phyloP scores from a whole-genome alignment of 1,139 yeast species.

The Oligophagozyma castellii region DNA sequence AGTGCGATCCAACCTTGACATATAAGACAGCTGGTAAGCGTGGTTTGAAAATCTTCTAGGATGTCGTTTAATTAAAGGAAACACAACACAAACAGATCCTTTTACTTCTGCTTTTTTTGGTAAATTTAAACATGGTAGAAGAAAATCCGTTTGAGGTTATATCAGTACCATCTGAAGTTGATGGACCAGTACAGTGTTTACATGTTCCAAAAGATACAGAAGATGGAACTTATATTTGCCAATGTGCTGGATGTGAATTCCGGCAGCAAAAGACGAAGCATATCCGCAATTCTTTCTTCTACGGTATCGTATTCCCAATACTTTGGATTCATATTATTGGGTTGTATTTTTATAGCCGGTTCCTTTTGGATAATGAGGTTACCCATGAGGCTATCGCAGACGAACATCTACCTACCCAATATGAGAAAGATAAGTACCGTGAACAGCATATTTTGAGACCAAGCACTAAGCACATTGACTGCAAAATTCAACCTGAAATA shows the following conservation, averaged over 20 bases:
- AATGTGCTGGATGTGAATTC: conserved; percentile 13
- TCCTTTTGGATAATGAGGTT: conserved; percentile 8
- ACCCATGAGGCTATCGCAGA: conserved; percentile 6
- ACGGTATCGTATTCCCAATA: conserved; percentile 17
- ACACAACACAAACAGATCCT: too few relatives aligned
- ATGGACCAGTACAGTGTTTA: too few relatives aligned
- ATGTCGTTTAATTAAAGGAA: too few relatives aligned
- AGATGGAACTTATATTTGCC: conserved; percentile 8
- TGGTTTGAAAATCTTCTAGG: too few relatives aligned
- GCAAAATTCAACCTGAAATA: conserved; percentile 1
- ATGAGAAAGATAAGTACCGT: conserved; percentile 7
- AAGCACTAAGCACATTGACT: neutral
- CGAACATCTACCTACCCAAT: conserved; percentile 15
- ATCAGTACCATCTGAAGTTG: too few relatives aligned
- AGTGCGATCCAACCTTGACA: too few relatives aligned
- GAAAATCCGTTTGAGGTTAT: too few relatives aligned
- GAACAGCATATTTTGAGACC: conserved; percentile 2
- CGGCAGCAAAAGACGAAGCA: conserved; percentile 3
- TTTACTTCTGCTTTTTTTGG: too few relatives aligned
- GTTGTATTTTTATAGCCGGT: conserved; percentile 10
- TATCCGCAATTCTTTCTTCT: conserved; percentile 8
- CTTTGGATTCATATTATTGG: conserved; percentile 11
- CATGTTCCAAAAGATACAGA: too few relatives aligned
- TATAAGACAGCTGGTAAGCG: too few relatives aligned
- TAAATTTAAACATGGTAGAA: too few relatives aligned